Conservation (phyloP, 1,139 yeast genomes). For the Diutina catenulata region DNA sequence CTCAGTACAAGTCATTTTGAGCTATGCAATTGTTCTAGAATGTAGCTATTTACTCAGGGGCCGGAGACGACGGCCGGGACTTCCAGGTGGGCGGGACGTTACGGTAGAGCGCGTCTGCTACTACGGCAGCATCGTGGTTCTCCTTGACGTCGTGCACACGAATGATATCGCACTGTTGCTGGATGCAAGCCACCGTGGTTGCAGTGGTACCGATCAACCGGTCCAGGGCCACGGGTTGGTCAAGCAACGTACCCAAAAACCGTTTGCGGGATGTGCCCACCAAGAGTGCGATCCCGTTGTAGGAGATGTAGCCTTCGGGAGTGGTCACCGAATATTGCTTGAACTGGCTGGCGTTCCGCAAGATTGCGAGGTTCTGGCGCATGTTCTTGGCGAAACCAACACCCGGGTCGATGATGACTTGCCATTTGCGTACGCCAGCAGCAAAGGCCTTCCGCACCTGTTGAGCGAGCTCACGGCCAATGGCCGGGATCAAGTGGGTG, state of each 20-base stretch:
- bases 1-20: neutral
- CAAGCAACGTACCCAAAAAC: constrained; percentile 67
- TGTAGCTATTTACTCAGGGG: neutral
- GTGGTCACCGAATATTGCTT: constrained; percentile 34
- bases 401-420: constrained; percentile 86
- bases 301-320: constrained; percentile 22
- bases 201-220: constrained; percentile 74
- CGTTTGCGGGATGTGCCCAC: constrained; percentile 83
- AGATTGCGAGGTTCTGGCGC: constrained; percentile 54
- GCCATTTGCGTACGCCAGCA: constrained; percentile 77
- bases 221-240: constrained; percentile 35
- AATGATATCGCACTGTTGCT: constrained; percentile 67
- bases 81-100: neutral
- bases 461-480: constrained; percentile 53
- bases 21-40: neutral
- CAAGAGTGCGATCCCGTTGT: constrained; percentile 51
- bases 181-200: constrained; percentile 60
- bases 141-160: constrained; percentile 80
- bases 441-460: constrained; percentile 46
- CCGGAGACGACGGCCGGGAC: neutral
- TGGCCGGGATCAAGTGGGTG: constrained; percentile 24
- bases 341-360: constrained; percentile 46
- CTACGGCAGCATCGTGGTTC: constrained; percentile 47
- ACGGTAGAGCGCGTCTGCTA: constrained; percentile 69
- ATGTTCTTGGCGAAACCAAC: constrained; percentile 81